These are phyloP conservation scores for Mortierella sp. DNA, from an alignment of 371 early-diverging fungal genomes.

Conservation along the genomic window DNA sequence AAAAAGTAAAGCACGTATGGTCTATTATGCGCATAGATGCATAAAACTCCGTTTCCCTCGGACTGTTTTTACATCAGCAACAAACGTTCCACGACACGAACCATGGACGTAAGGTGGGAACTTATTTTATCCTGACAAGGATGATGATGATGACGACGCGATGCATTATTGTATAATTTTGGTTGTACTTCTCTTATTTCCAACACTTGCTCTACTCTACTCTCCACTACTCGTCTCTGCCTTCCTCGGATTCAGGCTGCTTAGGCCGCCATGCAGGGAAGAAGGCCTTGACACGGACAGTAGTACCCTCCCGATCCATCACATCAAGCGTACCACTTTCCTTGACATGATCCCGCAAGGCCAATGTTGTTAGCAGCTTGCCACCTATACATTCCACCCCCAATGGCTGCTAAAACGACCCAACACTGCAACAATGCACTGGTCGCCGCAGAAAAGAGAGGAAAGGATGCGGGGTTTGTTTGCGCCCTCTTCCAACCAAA, in stretches of 20 bases:
- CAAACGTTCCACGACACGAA: too few species aligned
- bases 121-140: too few species aligned
- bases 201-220: too few species aligned
- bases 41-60: too few species aligned
- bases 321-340: constrained; percentile 58
- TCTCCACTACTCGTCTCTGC: not conserved
- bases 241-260: constrained; percentile 19
- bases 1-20: not conserved
- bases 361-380: constrained; percentile 68
- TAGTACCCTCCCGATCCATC: constrained; percentile 57
- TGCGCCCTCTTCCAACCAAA: not conserved
- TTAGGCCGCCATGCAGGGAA: constrained; percentile 73
- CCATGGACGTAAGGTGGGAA: too few species aligned
- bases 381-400: not conserved
- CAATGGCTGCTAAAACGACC: not conserved
- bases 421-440: too few species aligned
- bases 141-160: too few species aligned
- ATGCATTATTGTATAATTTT: not conserved
- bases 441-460: not conserved
- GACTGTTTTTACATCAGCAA: too few species aligned
- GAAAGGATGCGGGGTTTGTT: not conserved
- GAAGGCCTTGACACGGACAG: constrained; percentile 62
- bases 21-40: too few species aligned
- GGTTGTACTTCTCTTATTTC: too few species aligned
- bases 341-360: constrained; percentile 81